Percentiles rank a stretch among this genome's conserved stretches.
Conservation (phyloP, 441 rosid species). For the Hypseocharis bilobata region DNA sequence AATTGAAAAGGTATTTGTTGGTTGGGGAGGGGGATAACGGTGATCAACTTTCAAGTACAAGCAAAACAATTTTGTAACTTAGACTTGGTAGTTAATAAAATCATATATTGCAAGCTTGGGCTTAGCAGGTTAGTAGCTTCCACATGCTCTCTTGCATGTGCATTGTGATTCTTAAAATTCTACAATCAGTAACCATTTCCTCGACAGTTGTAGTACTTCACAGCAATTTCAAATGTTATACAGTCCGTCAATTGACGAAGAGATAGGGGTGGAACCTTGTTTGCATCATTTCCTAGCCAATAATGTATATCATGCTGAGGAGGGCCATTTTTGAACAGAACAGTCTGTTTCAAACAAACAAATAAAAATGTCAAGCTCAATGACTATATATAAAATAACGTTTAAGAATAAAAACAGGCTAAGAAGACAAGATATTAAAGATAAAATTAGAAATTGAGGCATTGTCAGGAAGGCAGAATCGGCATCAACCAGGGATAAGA, state of each 20-base stretch:
- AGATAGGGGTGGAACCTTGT: slow-evolving; percentile 32
- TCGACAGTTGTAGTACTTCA: slow-evolving; percentile 6
- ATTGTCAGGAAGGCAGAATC: background rate
- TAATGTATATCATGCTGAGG: slow-evolving; percentile 63
- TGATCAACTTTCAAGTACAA: background rate
- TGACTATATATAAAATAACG: background rate
- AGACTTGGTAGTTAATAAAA: background rate
- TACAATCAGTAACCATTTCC: background rate
- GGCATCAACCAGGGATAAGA: background rate
- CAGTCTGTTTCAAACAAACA: slow-evolving; percentile 37
- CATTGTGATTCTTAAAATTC: background rate
- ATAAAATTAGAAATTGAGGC: background rate
- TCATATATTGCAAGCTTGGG: background rate
- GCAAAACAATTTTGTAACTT: background rate
- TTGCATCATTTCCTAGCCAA: slow-evolving; percentile 68
- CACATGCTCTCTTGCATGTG: background rate
- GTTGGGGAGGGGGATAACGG: background rate
- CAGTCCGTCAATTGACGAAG: background rate
- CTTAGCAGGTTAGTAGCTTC: background rate
- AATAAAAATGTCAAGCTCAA: background rate
- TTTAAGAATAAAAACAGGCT: background rate
- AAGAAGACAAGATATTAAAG: background rate
- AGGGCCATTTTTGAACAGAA: slow-evolving; percentile 41
- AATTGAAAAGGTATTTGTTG: background rate
- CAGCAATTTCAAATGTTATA: slow-evolving; percentile 3